Evolutionary conservation across 192 early-diverging fungal species (phyloP), one percentile per base, ranked within the genome.

Genomic region (Umbelopsis sp.): DNA sequence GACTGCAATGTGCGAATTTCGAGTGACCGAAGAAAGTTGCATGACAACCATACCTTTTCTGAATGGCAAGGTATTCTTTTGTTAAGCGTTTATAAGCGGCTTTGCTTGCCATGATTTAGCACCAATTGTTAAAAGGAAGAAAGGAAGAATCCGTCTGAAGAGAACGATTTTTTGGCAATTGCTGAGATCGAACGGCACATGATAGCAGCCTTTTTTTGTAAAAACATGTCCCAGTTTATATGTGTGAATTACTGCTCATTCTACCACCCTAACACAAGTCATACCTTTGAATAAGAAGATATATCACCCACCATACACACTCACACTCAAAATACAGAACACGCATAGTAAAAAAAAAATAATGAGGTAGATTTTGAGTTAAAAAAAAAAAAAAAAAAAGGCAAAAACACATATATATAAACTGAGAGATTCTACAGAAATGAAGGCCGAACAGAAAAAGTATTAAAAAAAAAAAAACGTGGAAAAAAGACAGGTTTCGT

Each of bases 61-160:
- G 87, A 68, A 95, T 81, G 41, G 87, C 88, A 59, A 87, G 73
- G 71, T 92, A 95, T 80, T 95, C 94, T 80, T 93, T 93, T 53
- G 82, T 88, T 74, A 95, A 77, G 47, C 93, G 85, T 74, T 89
- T 92, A 79, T 83, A 89, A 7, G 93, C 94, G 45, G 83, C 89
- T 70, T 91, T 91, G 36, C 91, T 91, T n/a, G 93, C 93, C 94
- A 95, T 95, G 56, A 34, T 62, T 12, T 62, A 20, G 56, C 56
- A 62, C 56, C 56, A 29, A 34, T 59, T 36, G 31, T 16, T 34
- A 32, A 16, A 62, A 32, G 32, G 56, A 32, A n/a, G 34, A 34
- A 14, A 2, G 14, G 22, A 53, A 14, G 56, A 32, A 20, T 62
- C n/a, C 56, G 34, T 12, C 34, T 12, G 0, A 4, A 34, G 34